These are phyloP conservation scores for Dianthus caryophyllus DNA, from an alignment of 148 eudicot genomes.

Conservation along the genomic window DNA sequence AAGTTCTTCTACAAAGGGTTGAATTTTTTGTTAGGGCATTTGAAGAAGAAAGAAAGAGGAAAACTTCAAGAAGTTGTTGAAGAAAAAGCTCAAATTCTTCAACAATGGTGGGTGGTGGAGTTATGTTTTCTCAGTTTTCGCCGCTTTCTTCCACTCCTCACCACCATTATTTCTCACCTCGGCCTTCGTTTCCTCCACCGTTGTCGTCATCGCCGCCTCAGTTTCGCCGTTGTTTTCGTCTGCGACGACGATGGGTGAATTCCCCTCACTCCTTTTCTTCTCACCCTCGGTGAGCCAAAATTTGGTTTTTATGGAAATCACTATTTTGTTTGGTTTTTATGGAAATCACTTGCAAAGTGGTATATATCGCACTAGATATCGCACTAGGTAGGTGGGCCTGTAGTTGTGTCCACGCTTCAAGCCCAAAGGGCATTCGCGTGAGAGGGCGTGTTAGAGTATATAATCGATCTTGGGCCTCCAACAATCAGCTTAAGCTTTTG, in stretches of 20 bases:
- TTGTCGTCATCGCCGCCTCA: constrained; percentile 29
- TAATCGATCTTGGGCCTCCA: too few relatives aligned
- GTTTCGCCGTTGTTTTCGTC: constrained; percentile 33
- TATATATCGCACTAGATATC: too few relatives aligned
- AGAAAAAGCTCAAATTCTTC: constrained; percentile 14
- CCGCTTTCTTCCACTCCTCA: constrained; percentile 25
- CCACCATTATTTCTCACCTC: constrained; percentile 20
- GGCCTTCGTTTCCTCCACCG: constrained; percentile 16
- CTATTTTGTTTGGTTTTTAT: not conserved
- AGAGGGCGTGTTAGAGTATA: too few relatives aligned
- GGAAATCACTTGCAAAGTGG: too few relatives aligned
- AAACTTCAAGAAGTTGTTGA: constrained; percentile 13
- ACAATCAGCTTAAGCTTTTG: too few relatives aligned
- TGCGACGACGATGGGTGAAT: constrained; percentile 39
- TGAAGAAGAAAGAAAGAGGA: constrained; percentile 37
- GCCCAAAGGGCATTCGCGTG: too few relatives aligned
- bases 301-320: not conserved
- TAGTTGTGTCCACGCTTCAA: too few relatives aligned
- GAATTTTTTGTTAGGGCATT: constrained; percentile 31
- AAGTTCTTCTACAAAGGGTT: constrained; percentile 21
- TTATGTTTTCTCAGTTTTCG: constrained; percentile 38
- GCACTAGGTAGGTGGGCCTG: too few relatives aligned
- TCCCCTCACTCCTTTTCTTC: constrained; percentile 14
- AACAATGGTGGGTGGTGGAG: constrained; percentile 31
- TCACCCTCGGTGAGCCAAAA: constrained; percentile 30